Conservation (phyloP, 495 filamentous ascomycete genomes). For the Lineolata rhizophorae region DNA sequence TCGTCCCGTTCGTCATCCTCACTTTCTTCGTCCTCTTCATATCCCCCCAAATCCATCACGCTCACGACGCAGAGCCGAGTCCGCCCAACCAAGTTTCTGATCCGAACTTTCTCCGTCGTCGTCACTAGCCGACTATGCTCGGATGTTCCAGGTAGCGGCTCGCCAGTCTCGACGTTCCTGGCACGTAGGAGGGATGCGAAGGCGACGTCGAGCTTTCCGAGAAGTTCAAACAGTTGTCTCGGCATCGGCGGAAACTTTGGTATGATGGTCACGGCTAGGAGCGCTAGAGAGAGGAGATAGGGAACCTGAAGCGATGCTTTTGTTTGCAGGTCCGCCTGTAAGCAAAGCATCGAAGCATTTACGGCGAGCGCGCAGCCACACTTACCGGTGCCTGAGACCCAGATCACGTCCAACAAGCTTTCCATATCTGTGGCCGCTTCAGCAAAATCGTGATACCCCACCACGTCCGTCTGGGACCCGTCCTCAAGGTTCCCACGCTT, state of each 20-base stretch:
- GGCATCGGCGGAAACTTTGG: constrained; percentile 44
- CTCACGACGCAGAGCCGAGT: constrained; percentile 45
- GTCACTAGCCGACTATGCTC: constrained; percentile 17
- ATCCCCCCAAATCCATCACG: constrained; percentile 20
- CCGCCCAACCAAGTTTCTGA: constrained; percentile 52
- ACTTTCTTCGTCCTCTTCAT: constrained; percentile 2
- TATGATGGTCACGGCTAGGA: constrained; percentile 41
- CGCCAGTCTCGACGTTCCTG: constrained; percentile 38
- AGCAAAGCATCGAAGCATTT: neutral
- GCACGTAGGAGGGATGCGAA: constrained; percentile 53
- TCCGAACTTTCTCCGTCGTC: constrained; percentile 61
- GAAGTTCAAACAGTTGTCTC: constrained; percentile 25
- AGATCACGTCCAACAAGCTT: constrained; percentile 49
- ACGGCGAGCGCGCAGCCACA: constrained; percentile 3
- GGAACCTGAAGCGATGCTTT: constrained; percentile 65
- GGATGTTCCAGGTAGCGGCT: constrained; percentile 36
- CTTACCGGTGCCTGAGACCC: constrained; percentile 68
- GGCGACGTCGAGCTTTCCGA: constrained; percentile 57
- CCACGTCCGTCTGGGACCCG: constrained; percentile 21
- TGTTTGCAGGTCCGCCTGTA: neutral
- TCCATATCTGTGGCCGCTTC: constrained; percentile 53
- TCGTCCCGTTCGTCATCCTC: constrained; percentile 17
- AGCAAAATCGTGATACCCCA: constrained; percentile 44
- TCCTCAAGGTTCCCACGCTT: constrained; percentile 36
- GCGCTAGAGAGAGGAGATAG: constrained; percentile 56